These are phyloP conservation scores for Trichoderma breve DNA, from an alignment of 2,329 filamentous ascomycete genomes.

Conservation along the genomic window DNA sequence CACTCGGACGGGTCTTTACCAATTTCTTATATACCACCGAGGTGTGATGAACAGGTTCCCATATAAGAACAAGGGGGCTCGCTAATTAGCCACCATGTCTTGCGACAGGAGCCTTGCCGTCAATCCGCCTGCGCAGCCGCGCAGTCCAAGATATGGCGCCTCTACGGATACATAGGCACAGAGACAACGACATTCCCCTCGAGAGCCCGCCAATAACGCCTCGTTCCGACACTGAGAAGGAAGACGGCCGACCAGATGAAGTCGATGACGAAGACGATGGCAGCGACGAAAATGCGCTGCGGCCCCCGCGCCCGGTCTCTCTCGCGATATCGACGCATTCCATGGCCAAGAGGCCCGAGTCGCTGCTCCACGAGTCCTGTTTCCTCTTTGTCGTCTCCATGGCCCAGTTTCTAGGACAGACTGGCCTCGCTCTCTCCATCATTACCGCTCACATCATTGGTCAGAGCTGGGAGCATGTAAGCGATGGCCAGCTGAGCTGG, in stretches of 20 bases:
- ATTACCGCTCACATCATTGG: constrained; percentile 9
- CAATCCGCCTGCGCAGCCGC: background rate
- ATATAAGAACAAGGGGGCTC: constrained; percentile 11
- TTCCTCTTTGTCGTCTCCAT: constrained; percentile 14
- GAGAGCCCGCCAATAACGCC: background rate
- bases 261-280: background rate
- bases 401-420: constrained; percentile 3
- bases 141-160: constrained; percentile 1
- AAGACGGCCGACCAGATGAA: background rate
- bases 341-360: constrained; percentile 3
- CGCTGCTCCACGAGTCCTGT: constrained; percentile 9
- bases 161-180: background rate
- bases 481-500: constrained; percentile 7
- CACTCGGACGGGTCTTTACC: background rate
- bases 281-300: constrained; percentile 1
- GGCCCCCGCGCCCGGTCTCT: background rate
- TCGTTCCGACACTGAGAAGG: background rate
- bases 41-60: background rate
- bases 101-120: background rate
- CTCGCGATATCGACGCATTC: constrained; percentile 1
- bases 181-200: background rate
- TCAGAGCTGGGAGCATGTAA: constrained; percentile 4
- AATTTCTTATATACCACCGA: constrained; percentile 11
- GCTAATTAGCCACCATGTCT: constrained; percentile 5
- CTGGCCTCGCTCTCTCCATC: background rate